Percentiles rank a stretch among this genome's conserved stretches.
These are phyloP conservation scores for Alternaria novae-zelandiae DNA, from an alignment of 2,329 filamentous ascomycete genomes.

Conservation along the genomic window DNA sequence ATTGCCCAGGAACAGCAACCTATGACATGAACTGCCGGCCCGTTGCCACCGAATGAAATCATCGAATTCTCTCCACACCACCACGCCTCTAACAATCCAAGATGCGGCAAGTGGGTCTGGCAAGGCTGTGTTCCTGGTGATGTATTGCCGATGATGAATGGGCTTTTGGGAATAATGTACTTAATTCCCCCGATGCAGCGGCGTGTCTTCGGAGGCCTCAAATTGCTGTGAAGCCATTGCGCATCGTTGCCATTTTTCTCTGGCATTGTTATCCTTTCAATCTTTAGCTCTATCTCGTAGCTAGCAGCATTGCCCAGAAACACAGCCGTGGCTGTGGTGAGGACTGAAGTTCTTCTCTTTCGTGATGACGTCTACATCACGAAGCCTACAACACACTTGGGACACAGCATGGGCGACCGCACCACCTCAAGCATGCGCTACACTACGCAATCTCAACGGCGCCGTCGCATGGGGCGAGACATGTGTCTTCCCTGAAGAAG, in stretches of 20 bases:
- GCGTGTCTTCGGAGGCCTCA: not conserved
- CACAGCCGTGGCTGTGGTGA: not conserved
- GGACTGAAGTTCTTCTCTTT: not conserved
- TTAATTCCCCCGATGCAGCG: not conserved
- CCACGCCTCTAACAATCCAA: not conserved
- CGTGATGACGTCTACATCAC: slow-evolving; percentile 21
- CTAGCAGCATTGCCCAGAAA: not conserved
- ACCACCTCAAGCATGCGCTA: slow-evolving; percentile 25
- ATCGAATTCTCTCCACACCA: slow-evolving; percentile 3
- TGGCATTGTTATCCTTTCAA: not conserved
- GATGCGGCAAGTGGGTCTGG: slow-evolving; percentile 10
- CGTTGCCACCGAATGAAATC: slow-evolving; percentile 1
- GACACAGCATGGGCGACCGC: slow-evolving; percentile 19
- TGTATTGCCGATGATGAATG: not conserved
- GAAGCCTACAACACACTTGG: slow-evolving; percentile 25
- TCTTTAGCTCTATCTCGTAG: not conserved
- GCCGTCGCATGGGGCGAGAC: slow-evolving; percentile 75
- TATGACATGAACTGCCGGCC: slow-evolving; percentile 8
- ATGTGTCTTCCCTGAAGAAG: slow-evolving; percentile 78
- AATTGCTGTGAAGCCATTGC: not conserved
- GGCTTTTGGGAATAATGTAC: slow-evolving; percentile 2
- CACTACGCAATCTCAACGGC: slow-evolving; percentile 20
- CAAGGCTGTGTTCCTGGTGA: slow-evolving; percentile 17
- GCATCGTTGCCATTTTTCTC: not conserved
- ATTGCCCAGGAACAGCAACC: slow-evolving; percentile 2